Evolutionary conservation across 2,329 filamentous ascomycete genomes (phyloP).

Genomic region (Rutstroemia sp.): DNA sequence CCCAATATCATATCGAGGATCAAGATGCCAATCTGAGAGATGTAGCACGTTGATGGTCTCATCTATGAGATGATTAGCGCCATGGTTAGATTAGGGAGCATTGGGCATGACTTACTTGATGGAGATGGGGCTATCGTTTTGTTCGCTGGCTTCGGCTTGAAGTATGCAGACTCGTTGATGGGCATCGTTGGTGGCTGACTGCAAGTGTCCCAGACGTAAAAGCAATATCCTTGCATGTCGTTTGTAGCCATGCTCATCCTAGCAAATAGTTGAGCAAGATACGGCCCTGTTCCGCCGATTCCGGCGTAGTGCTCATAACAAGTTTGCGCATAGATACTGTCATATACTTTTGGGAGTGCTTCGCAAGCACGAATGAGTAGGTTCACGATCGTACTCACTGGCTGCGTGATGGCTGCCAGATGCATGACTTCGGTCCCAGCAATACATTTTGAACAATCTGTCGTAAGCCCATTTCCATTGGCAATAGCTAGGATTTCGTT

Average conservation of each 20-base stretch:
- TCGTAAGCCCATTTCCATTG: constrained; percentile 1
- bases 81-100: not conserved
- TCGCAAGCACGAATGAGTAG: constrained; percentile 9
- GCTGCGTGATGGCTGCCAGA: constrained; percentile 7
- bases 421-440: constrained; percentile 7
- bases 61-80: not conserved
- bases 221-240: constrained; percentile 5
- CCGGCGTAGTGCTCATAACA: constrained; percentile 8
- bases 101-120: not conserved
- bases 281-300: constrained; percentile 8
- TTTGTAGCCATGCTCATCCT: constrained; percentile 6
- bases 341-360: constrained; percentile 1
- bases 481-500: constrained; percentile 1
- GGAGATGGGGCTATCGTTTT: not conserved
- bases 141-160: constrained; percentile 5
- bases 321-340: constrained; percentile 6
- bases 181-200: not conserved
- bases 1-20: constrained; percentile 26
- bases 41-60: constrained; percentile 22
- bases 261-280: constrained; percentile 5
- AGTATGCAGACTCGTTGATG: constrained; percentile 4
- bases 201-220: constrained; percentile 5
- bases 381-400: constrained; percentile 1
- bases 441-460: constrained; percentile 6
- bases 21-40: constrained; percentile 28